phyloP scores from a whole-genome alignment of 352 stramenopile genomes.

The Pythium angustatum region DNA sequence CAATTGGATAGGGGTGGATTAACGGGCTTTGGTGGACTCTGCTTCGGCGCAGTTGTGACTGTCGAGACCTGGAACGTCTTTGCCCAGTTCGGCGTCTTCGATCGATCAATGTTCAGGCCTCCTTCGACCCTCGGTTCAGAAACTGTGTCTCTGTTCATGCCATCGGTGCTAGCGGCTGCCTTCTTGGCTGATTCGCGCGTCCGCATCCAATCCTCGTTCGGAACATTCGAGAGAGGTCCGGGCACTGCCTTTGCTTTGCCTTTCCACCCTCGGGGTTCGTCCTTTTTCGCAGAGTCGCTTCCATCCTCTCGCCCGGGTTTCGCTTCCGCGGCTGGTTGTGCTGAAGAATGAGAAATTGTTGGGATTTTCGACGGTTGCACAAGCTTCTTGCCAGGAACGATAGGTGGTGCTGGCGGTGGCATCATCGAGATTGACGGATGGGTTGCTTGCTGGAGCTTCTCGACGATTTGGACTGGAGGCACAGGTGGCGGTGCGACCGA shows the following conservation, averaged over 20 bases:
- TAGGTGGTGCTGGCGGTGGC: conserved; percentile 33
- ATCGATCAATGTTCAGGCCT: conserved; percentile 44
- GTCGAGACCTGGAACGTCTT: conserved; percentile 33
- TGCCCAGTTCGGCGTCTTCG: conserved; percentile 64
- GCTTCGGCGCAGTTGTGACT: conserved; percentile 9
- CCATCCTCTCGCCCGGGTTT: background rate
- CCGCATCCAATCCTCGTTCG: conserved; percentile 77
- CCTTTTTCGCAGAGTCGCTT: background rate
- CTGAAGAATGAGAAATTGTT: no score
- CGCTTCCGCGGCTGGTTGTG: no score
- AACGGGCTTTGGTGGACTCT: conserved; percentile 20
- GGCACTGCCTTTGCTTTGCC: conserved; percentile 43
- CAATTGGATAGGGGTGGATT: conserved; percentile 18
- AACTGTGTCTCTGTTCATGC: background rate
- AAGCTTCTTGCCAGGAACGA: conserved; percentile 15
- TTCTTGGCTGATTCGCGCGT: conserved; percentile 59
- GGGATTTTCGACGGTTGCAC: background rate
- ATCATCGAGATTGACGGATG: conserved; percentile 10
- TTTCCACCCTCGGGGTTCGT: conserved; percentile 39
- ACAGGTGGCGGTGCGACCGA: conserved; percentile 27
- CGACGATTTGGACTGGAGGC: conserved; percentile 24
- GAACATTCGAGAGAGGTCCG: conserved; percentile 52
- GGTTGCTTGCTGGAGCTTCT: background rate
- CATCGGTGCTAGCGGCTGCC: conserved; percentile 36
- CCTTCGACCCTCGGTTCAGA: background rate